Base-by-base conservation (phyloP, 768 basidiomycete genomes). In the Aureoboletus auriporus region DNA sequence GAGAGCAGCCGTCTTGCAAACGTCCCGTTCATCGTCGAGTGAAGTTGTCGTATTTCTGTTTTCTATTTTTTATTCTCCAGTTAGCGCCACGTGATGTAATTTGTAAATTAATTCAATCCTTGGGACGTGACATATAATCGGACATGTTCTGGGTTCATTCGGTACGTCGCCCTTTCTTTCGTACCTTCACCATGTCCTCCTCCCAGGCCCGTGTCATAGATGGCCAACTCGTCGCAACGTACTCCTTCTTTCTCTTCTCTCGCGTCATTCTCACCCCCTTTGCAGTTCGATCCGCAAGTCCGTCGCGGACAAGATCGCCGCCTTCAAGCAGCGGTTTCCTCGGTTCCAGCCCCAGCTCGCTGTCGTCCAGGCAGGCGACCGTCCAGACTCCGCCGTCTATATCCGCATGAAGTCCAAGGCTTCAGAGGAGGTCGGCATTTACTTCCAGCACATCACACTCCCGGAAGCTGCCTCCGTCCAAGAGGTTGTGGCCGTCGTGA, bases 371-470 rank as follows among this genome's bases (percentile, higher is more conserved):
- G 93, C 92, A 43, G 96, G 96, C 46, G 82, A 84, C 28, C 86
- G 91, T 50, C 84, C 92, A 17, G 95, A 97, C 67, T 98, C 94
- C 6, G 73, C 76, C 16, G 84, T 86, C 36, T 99, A 99, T 70
- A 85, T 99, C 56, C 91, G 92, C 62, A 98, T 98, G 95, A 99
- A 99, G 72, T 76, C 81, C 37, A 97, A 94, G 69, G 96, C 96
- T 10, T 89, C 93, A 10, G 83, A 92, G 59, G 92, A 98, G 71
- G 86, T 89, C 55, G 94, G 96, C 50, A 89, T 98, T 71, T 80
- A 76, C 50, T 86, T 89, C 68, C 81, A 83, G 45, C 92, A 97
- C 64, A 72, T 98, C 64, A 72, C 73, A 43, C 66, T 93, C 14
- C 76, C 85, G n/a, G 80, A 75, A 37, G 80, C 82, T 40, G 74